Evolutionary conservation across 441 rosid species (phyloP).

Genomic region (Pelargonium citronellum): DNA sequence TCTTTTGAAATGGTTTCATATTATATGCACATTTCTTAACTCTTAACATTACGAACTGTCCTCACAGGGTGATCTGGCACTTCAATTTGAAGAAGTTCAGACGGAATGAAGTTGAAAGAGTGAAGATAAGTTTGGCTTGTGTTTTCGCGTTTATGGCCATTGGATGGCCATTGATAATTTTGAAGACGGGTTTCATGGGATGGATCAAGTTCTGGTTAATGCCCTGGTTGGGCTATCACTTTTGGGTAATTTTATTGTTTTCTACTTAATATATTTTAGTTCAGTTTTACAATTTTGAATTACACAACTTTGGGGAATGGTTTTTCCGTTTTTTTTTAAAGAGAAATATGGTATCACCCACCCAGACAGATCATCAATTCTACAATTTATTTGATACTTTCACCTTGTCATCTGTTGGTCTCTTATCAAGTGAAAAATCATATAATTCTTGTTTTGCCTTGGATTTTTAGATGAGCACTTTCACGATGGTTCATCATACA

Average conservation of each 20-base stretch:
- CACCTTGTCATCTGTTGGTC: no score
- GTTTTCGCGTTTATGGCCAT: constrained; percentile 81
- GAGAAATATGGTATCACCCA: no score
- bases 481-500: constrained; percentile 93
- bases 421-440: neutral
- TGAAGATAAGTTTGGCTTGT: constrained; percentile 86
- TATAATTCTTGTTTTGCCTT: constrained; percentile 11
- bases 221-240: constrained; percentile 96
- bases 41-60: constrained; percentile 13
- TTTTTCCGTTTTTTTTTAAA: no score
- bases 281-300: constrained; percentile 7
- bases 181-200: constrained; percentile 65
- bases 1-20: constrained; percentile 11
- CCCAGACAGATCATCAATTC: no score
- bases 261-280: constrained; percentile 9
- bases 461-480: constrained; percentile 72
- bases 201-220: constrained; percentile 89
- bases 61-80: constrained; percentile 70
- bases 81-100: constrained; percentile 75
- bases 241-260: constrained; percentile 55
- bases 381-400: no score
- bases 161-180: constrained; percentile 87
- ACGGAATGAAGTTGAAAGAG: constrained; percentile 66
- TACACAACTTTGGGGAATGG: neutral
- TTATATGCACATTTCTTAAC: constrained; percentile 11